Evolutionary conservation across 495 filamentous ascomycete genomes (phyloP).

Genomic region (Neurospora sp.): DNA sequence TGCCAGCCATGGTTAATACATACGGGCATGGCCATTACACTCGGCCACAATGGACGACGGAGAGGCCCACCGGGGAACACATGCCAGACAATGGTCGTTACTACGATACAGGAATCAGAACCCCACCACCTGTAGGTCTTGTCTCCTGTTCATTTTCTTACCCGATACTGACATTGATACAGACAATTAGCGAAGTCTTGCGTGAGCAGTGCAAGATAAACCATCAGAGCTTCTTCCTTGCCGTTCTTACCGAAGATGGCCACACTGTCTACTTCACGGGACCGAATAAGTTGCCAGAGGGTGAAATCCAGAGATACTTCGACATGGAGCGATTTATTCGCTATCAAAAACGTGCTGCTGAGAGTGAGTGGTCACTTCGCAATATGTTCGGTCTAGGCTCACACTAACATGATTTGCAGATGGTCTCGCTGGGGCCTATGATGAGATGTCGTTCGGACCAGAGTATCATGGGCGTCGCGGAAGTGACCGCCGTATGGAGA

Average conservation of each 20-base stretch:
- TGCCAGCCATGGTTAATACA: neutral
- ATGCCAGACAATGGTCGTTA: conserved; percentile 9
- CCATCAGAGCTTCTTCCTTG: conserved; percentile 28
- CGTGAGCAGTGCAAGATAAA: conserved; percentile 29
- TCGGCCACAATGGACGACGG: conserved; percentile 13
- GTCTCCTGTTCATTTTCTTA: neutral
- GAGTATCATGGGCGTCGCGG: conserved; percentile 3
- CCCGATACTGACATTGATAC: conserved; percentile 5
- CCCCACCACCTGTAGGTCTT: conserved; percentile 13
- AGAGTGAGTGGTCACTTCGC: conserved; percentile 5
- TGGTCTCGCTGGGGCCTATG: neutral
- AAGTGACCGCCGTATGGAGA: conserved; percentile 8
- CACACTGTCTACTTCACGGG: conserved; percentile 21
- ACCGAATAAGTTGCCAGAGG: conserved; percentile 12
- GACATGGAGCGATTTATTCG: conserved; percentile 19
- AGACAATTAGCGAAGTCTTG: conserved; percentile 30
- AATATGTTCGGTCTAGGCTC: neutral
- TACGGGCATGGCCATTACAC: conserved; percentile 10
- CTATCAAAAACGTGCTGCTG: conserved; percentile 3
- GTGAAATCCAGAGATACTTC: conserved; percentile 24
- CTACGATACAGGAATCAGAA: conserved; percentile 6
- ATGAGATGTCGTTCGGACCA: neutral
- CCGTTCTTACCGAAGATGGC: conserved; percentile 23
- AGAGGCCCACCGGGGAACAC: conserved; percentile 6
- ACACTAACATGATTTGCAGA: neutral